These are phyloP conservation scores for Lactarius hatsudake DNA, from an alignment of 768 basidiomycete species.

Conservation along the genomic window DNA sequence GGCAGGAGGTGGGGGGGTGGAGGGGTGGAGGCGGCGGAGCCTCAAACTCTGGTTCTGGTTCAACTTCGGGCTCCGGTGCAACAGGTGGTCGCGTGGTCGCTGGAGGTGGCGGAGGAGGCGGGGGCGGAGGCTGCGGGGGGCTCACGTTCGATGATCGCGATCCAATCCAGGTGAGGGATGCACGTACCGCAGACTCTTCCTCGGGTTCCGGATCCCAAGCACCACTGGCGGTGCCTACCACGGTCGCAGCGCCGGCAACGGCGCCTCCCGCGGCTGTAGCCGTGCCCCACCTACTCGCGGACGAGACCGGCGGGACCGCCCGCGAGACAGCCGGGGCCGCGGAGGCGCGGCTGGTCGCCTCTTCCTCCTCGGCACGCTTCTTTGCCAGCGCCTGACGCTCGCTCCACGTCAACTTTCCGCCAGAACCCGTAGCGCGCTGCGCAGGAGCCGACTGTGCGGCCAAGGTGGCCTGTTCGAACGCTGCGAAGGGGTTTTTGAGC, in stretches of 20 bases:
- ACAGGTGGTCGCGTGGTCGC: constrained; percentile 23
- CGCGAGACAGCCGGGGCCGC: constrained; percentile 24
- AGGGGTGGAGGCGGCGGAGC: constrained; percentile 36
- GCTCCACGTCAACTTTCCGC: constrained; percentile 89
- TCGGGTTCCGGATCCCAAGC: constrained; percentile 14
- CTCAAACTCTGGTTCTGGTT: constrained; percentile 37
- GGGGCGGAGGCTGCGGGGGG: constrained; percentile 35
- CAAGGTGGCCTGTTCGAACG: constrained; percentile 29
- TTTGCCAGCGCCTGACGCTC: constrained; percentile 91
- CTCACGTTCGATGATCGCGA: neutral
- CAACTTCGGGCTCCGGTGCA: constrained; percentile 35
- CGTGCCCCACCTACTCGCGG: constrained; percentile 30
- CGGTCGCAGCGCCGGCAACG: neutral
- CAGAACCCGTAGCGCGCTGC: constrained; percentile 34
- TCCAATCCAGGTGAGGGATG: neutral
- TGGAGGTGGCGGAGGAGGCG: constrained; percentile 33
- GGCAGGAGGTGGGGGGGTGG: constrained; percentile 46
- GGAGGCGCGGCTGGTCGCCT: constrained; percentile 51
- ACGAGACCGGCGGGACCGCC: constrained; percentile 15
- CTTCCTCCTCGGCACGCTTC: constrained; percentile 80
- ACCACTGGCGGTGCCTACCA: neutral
- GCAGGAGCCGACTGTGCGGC: constrained; percentile 33
- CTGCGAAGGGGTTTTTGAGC: constrained; percentile 77
- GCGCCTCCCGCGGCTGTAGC: constrained; percentile 39
- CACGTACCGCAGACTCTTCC: constrained; percentile 17